Base-by-base conservation (phyloP, 2,329 filamentous ascomycete genomes). In the Colletotrichum godetiae region DNA sequence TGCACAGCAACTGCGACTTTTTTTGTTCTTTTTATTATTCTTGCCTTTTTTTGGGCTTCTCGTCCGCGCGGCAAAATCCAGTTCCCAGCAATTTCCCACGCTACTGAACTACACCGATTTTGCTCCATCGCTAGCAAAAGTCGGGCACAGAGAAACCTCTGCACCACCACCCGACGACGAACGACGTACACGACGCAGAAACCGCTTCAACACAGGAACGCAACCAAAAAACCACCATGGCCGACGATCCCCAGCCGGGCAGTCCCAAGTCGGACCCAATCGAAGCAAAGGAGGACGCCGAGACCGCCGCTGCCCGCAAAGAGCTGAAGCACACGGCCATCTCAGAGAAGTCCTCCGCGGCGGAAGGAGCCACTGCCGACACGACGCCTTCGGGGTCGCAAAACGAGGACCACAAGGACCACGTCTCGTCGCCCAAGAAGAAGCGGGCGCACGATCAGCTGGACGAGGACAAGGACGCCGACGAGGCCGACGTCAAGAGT, bases 241-340 rank as follows among this genome's bases (percentile, higher is more conserved):
- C 84, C 75, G 85, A 86, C 80, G 83, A 86, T 73, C 78, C 79
- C 68, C 84, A 81, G 78, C 81, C 81, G 77, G 80, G 80, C 60
- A 86, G 83, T 79, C 84, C 85, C 72, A 84, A 81, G 74, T 78
- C 78, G 33, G 80, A 82, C 62, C 77, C 78, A 37, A 76, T 82
- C 74, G 82, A 84, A 69, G 78, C 78, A 42, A 86, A 84, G 67
- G 91, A 92, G 77, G 91, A 92, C 80, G 88, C 89, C 46, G 90
- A 90, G 78, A 92, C 91, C 53, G 89, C 89, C 72, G 90, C 90
- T 64, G 86, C 91, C 46, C 88, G 91, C 74, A 88, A 91, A 77
- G 91, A 92, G 82, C 86, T 92, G 53, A 90, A 89, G 82, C 89
- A 92, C 75, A 91, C 90, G 11, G 87, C 84, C 65, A 92, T 92